Base-by-base conservation (phyloP, 495 filamentous ascomycete species). In the Staphylotrichum longicolle region DNA sequence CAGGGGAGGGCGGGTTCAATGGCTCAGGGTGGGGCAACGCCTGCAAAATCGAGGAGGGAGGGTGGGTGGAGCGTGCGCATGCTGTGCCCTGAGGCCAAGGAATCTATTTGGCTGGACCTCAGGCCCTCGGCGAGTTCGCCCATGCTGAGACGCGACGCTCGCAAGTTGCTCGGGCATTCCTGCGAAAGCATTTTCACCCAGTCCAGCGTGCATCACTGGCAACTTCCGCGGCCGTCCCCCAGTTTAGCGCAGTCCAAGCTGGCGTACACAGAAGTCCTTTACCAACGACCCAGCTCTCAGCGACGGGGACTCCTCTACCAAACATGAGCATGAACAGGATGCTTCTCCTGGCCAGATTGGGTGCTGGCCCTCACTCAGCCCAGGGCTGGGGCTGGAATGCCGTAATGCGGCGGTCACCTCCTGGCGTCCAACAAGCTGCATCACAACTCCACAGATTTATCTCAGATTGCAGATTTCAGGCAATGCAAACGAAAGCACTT, bases 81-180 rank as follows among this genome's bases (percentile, higher is more conserved):
- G 54, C 61, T 58, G 61, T 54, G 61, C 54, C 61, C 46, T 54
- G 12, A 14, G 41, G 61, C 61, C 61, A 63, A 63, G 61, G 32
- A 42, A 9, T 44, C 39, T 39, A 58, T 47, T 54, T 59, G 53
- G 53, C 46, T 57, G 55, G 55, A 34, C 32, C 44, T 37, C 33
- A 55, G 59, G 33, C 11, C 27, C 8, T 33, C 39, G 11, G 35
- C 40, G 12, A 14, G 6, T 46, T 30, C 44, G n/a, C 37, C n/a
- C 33, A 37, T 6, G 37, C 37, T 39, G 10, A 48, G 15, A 27
- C 42, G 34, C 32, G 7, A 5, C 10, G 14, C 34, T 15, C 32
- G 8, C 14, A 37, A 33, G 44, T 33, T 11, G 27, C 12, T 3
- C 5, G 15, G 37, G 8, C 52, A 44, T 40, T 57, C 42, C 27